Conservation (phyloP, 2,329 filamentous ascomycete species). For the Chaetomium sp. region DNA sequence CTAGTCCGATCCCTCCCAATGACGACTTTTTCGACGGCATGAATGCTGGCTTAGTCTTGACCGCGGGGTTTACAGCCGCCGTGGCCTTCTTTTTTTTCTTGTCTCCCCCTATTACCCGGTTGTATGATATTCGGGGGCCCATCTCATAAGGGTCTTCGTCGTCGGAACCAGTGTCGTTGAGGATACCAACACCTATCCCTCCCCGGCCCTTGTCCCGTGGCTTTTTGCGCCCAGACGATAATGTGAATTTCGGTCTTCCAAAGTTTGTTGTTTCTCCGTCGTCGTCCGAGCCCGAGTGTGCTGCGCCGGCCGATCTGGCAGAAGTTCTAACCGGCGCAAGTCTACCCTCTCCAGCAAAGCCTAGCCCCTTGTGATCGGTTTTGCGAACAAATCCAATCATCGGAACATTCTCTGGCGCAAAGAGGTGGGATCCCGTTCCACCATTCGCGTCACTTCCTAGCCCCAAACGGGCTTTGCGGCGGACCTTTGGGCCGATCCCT, state of each 20-base stretch:
- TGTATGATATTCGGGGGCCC: constrained; percentile 85
- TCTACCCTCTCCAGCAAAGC: constrained; percentile 54
- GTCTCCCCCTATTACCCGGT: constrained; percentile 69
- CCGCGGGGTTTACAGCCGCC: constrained; percentile 54
- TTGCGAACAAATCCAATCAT: constrained; percentile 63
- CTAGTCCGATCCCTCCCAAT: constrained; percentile 34
- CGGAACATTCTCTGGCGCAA: constrained; percentile 73
- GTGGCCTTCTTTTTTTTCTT: constrained; percentile 66
- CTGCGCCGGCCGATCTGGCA: constrained; percentile 24
- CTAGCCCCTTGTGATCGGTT: constrained; percentile 63
- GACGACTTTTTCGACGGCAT: constrained; percentile 57
- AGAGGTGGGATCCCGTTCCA: constrained; percentile 56
- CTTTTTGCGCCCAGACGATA: constrained; percentile 34
- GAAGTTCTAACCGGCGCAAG: constrained; percentile 34
- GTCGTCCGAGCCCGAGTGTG: constrained; percentile 37
- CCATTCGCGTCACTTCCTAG: constrained; percentile 36
- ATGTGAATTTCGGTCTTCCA: constrained; percentile 23
- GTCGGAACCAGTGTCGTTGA: constrained; percentile 91
- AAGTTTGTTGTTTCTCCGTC: constrained; percentile 24
- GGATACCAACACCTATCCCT: constrained; percentile 77
- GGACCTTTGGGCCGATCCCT: constrained; percentile 82
- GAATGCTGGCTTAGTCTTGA: constrained; percentile 66
- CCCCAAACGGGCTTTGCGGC: constrained; percentile 64
- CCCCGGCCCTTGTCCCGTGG: constrained; percentile 49
- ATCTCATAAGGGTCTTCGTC: constrained; percentile 93